A percentile compares a stretch with the other conserved stretches of the same genome.
phyloP scores from a whole-genome alignment of 495 filamentous ascomycete species.

The Penicillium pancosmium region DNA sequence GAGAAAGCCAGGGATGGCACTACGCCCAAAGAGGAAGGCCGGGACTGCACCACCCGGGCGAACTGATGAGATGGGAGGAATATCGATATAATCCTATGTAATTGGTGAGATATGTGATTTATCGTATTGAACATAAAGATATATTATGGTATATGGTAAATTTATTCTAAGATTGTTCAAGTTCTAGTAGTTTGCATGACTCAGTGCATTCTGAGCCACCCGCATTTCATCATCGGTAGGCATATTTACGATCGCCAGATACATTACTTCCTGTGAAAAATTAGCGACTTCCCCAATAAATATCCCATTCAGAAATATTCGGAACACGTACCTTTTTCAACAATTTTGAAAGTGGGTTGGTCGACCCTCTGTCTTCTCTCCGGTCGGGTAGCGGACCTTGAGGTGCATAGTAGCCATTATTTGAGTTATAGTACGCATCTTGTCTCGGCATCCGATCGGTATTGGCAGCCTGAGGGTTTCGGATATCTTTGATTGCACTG shows the following conservation, averaged over 20 bases:
- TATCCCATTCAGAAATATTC: background rate
- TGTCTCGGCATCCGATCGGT: background rate
- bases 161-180: background rate
- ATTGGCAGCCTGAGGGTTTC: conserved; percentile 1
- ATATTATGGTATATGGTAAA: no score
- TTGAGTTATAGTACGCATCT: background rate
- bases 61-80: no score
- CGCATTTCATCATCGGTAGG: conserved; percentile 49
- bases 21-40: background rate
- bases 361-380: background rate
- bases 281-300: background rate
- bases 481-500: conserved; percentile 3
- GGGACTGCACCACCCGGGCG: no score
- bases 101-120: no score
- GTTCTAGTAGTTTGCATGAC: background rate
- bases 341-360: conserved; percentile 13
- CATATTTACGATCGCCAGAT: conserved; percentile 56
- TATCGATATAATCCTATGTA: no score
- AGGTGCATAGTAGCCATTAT: background rate
- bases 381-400: background rate
- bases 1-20: background rate
- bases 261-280: conserved; percentile 44
- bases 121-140: no score
- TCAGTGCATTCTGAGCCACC: conserved; percentile 16
- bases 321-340: conserved; percentile 17